Evolutionary conservation across 129 eudicot species (phyloP), one percentile per base, ranked within the genome.

Genomic region (Logfia minima): DNA sequence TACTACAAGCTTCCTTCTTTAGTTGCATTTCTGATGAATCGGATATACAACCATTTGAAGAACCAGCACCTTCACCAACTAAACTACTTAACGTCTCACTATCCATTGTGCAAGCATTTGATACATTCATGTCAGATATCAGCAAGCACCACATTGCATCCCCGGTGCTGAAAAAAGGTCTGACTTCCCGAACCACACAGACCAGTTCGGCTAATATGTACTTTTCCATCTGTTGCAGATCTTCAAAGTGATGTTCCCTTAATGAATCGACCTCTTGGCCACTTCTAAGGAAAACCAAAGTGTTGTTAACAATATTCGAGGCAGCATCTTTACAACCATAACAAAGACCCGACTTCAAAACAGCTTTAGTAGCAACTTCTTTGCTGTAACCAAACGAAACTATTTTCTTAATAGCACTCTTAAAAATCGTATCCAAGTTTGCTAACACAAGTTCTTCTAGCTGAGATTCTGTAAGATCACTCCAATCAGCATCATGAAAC

Each of bases 91-190:
- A 86, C 9, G 91, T 66, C 37, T 91, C 96, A 71, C 83, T 78
- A 55, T 91, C 97, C 97, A 89, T 85, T 31, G 90, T 90, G 85
- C 97, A 94, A 75, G 97, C 98, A 67, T 84, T 93, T 24, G 98
- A 84, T 8, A 94, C 91, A 80, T 94, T 94, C 98, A 94, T 94
- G 72, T 94, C 98, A 39, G 93, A 87, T 76, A 94, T 83, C 83
- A 94, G 81, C 85, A 94, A 79, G 82, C 96, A 94, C 98, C 98
- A 94, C 98, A 94, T 89, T 71, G 98, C 96, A 72, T 94, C 98
- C 26, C 98, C 98, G 7, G 93, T 91, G 86, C 98, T 94, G 68
- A 89, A 89, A 75, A 86, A 94, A 66, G 98, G 98, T 75, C 91
- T 84, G 53, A 94, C 92, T 72, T 91, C 96, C 64, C 92, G 89